Conservation (phyloP, 345 rosid genomes). For the Syzygium aqueum region DNA sequence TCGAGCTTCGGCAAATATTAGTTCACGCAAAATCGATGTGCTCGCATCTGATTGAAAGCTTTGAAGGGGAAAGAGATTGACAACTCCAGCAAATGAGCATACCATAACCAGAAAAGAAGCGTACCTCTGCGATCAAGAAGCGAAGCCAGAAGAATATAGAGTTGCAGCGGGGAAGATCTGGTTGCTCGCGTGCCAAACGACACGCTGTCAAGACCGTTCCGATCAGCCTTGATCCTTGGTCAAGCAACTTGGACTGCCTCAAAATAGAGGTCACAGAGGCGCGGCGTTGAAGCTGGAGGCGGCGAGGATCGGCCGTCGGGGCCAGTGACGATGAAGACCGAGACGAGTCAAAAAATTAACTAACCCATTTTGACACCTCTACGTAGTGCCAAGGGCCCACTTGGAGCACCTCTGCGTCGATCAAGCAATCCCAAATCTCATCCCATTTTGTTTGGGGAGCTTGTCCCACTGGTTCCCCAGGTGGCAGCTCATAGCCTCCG, state of each 20-base stretch:
- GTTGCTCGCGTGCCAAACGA: constrained; percentile 31
- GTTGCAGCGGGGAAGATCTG: constrained; percentile 19
- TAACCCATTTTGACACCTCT: too few species aligned
- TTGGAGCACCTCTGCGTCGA: neutral
- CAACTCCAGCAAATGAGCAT: too few species aligned
- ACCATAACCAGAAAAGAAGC: too few species aligned
- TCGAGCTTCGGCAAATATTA: too few species aligned
- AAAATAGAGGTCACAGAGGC: neutral
- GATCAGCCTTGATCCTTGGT: neutral
- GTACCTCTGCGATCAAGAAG: neutral
- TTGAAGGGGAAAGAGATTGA: too few species aligned
- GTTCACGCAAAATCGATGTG: too few species aligned
- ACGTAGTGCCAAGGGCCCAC: too few species aligned
- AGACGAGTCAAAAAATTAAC: neutral
- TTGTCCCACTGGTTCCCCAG: neutral
- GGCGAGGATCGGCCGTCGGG: neutral
- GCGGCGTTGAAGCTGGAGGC: neutral
- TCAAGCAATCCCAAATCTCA: neutral
- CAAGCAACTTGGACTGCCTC: neutral
- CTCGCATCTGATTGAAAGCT: too few species aligned
- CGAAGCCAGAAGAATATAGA: neutral
- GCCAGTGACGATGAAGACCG: neutral
- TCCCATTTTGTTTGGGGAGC: neutral
- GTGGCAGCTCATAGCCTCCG: neutral
- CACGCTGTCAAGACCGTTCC: constrained; percentile 6